Evolutionary conservation across 129 eudicot species (phyloP).

Genomic region (Apium graveolens): DNA sequence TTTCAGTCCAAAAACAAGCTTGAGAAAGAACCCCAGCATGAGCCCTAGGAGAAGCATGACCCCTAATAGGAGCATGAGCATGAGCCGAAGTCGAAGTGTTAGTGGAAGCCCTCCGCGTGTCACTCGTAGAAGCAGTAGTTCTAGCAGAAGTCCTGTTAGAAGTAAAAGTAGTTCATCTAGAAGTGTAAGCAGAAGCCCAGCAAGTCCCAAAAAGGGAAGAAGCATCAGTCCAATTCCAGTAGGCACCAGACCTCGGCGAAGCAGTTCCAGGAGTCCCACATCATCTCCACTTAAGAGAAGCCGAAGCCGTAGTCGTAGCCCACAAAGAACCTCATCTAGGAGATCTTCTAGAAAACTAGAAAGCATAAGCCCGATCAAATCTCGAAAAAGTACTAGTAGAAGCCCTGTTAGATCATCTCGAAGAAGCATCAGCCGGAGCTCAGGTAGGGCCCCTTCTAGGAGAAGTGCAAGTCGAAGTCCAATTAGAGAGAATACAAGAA

Average conservation of each 20-base stretch:
- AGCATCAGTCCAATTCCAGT: slow-evolving; percentile 24
- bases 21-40: slow-evolving; percentile 82
- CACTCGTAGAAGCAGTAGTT: slow-evolving; percentile 26
- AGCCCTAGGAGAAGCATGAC: slow-evolving; percentile 56
- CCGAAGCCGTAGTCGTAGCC: slow-evolving; percentile 33
- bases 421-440: slow-evolving; percentile 83
- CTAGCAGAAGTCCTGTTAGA: slow-evolving; percentile 41
- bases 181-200: slow-evolving; percentile 50
- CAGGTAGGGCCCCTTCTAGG: slow-evolving; percentile 60
- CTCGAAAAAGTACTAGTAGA: slow-evolving; percentile 60
- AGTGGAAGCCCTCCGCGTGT: slow-evolving; percentile 48
- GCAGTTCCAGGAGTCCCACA: slow-evolving; percentile 44
- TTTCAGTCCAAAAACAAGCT: slow-evolving; percentile 51
- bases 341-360: slow-evolving; percentile 33
- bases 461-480: slow-evolving; percentile 71
- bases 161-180: slow-evolving; percentile 49
- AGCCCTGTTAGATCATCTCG: slow-evolving; percentile 66
- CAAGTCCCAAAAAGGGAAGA: slow-evolving; percentile 11
- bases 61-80: slow-evolving; percentile 29
- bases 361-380: slow-evolving; percentile 73
- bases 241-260: slow-evolving; percentile 26
- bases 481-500: slow-evolving; percentile 47
- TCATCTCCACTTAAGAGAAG: slow-evolving; percentile 51
- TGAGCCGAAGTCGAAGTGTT: slow-evolving; percentile 55
- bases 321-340: slow-evolving; percentile 25